These are phyloP conservation scores for Claviceps capensis DNA, from an alignment of 2,329 filamentous ascomycete species.

Conservation along the genomic window DNA sequence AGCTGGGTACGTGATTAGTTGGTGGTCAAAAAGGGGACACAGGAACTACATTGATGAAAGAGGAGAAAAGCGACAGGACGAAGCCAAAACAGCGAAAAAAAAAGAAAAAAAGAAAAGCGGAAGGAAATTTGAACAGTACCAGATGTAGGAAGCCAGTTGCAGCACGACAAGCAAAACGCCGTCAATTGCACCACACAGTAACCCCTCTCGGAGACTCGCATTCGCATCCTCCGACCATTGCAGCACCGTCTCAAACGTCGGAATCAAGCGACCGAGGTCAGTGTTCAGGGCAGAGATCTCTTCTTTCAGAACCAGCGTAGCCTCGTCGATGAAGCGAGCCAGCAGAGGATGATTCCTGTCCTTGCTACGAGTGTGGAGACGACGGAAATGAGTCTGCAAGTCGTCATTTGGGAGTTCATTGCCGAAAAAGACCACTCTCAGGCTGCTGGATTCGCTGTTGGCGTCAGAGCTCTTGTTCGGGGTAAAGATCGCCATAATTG, in stretches of 20 bases:
- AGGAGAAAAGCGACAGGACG: background rate
- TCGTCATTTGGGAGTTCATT: constrained; percentile 4
- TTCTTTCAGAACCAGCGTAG: background rate
- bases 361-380: background rate
- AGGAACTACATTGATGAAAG: background rate
- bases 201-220: constrained; percentile 23
- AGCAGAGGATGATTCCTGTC: background rate
- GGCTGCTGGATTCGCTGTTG: background rate
- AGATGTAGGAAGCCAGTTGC: constrained; percentile 29
- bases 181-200: constrained; percentile 29
- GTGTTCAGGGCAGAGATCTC: background rate
- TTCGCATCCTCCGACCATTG: constrained; percentile 17
- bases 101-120: background rate
- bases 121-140: constrained; percentile 15
- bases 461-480: background rate
- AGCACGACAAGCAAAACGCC: constrained; percentile 26
- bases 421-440: background rate
- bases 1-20: background rate
- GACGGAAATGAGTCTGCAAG: background rate
- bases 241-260: constrained; percentile 24
- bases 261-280: constrained; percentile 16
- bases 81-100: background rate
- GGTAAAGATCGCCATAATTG: background rate
- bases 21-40: background rate
- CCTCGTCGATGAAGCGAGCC: constrained; percentile 2